Base-by-base conservation (phyloP, 2,329 filamentous ascomycete species). In the Pestalotiopsis sp. region DNA sequence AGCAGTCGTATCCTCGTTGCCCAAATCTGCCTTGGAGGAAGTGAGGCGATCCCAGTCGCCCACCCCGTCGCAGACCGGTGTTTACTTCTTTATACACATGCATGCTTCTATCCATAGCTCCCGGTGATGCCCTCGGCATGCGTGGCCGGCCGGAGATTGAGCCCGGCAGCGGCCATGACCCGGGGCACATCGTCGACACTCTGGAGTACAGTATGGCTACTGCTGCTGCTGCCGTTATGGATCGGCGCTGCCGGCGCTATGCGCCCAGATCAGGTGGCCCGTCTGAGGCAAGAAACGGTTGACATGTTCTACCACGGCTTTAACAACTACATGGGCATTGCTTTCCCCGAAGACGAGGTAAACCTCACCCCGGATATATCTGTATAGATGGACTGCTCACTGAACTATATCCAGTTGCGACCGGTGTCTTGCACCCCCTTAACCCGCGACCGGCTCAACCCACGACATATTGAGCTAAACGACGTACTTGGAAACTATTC, bases 401-500 rank as follows among this genome's bases (percentile, higher is more conserved):
- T 49, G 66, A 38, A 4, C 6, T 9, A n/a, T 65, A 67, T 70
- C 68, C 73, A 95, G 89, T 85, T 99, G 68, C 92, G 93, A 60
- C 96, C 96, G 9, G 83, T 99, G 23, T 91, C 93, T 31, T 99
- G 96, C 81, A 84, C 84, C 17, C 94, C 96, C 5, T 85, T 98
- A 75, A 94, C 93, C 56, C 92, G 96, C 80, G 95, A 98, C 82
- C 88, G 89, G 75, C 84, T 90, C 62, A 93, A 97, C 77, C 92
- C 93, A 1, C 87, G 87, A 68, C 92, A 97, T 76, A 89, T 96
- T 73, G 95, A 94, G 75, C 85, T 98, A 70, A 98, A 98, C 82
- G 96, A 99, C 80, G 95, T 97, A 14, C 87, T 99, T 58, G 96
- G 96, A 4, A 98, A 99, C 82, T 99, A 98, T 82, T 98, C 95